Conservation (phyloP, 305 asterid genomes). For the Fraxinus albicans region DNA sequence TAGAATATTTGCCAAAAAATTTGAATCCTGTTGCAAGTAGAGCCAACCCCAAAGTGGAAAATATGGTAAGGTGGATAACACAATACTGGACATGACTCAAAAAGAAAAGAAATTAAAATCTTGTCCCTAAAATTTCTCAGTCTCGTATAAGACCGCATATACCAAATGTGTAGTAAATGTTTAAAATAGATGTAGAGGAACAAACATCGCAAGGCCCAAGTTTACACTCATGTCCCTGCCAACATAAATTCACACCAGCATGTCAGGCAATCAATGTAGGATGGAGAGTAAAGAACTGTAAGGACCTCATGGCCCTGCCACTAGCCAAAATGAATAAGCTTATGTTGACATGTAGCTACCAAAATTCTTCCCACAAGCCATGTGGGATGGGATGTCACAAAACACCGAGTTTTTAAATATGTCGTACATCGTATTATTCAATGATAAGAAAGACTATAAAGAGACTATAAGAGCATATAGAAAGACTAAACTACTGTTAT, state of each 20-base stretch:
- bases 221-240: neutral
- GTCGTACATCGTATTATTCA: neutral
- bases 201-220: neutral
- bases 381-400: neutral
- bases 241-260: neutral
- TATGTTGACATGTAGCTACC: neutral
- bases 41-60: too few relatives aligned
- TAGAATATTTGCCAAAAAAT: too few relatives aligned
- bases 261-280: neutral
- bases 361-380: neutral
- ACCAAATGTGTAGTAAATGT: neutral
- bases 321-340: neutral
- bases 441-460: neutral
- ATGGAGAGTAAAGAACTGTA: neutral
- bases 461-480: neutral
- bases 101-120: too few relatives aligned
- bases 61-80: too few relatives aligned
- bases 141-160: neutral
- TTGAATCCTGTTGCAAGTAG: too few relatives aligned
- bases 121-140: too few relatives aligned
- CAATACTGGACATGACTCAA: too few relatives aligned
- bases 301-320: neutral
- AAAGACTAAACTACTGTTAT: neutral
- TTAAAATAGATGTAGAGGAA: neutral
- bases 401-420: too few relatives aligned